Percentiles rank a stretch among this genome's conserved stretches.
These are phyloP conservation scores for Isatis lusitanica DNA, from an alignment of 441 rosid genomes.

Conservation along the genomic window DNA sequence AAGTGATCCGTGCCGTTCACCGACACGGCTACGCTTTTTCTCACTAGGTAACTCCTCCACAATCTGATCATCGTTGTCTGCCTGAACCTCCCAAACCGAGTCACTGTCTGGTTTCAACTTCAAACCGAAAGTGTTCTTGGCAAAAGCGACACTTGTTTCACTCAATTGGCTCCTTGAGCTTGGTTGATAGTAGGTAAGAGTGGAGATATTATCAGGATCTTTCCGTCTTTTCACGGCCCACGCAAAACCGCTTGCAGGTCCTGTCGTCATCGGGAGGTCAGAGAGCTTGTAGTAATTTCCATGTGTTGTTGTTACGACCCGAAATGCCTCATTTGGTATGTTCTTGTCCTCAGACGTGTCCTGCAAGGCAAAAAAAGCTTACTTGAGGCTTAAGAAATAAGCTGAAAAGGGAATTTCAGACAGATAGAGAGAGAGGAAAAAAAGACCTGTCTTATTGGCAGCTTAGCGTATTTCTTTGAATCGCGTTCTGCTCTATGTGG, in stretches of 20 bases:
- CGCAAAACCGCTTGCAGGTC: conserved; percentile 64
- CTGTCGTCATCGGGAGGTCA: conserved; percentile 49
- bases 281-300: conserved; percentile 33
- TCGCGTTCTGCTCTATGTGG: conserved; percentile 44
- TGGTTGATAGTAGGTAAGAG: conserved; percentile 55
- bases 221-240: conserved; percentile 63
- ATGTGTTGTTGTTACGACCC: conserved; percentile 36
- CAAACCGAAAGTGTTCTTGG: conserved; percentile 38
- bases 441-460: conserved; percentile 47
- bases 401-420: conserved; percentile 8
- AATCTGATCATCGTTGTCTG: conserved; percentile 14
- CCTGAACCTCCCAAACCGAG: conserved; percentile 21
- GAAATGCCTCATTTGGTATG: conserved; percentile 40
- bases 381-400: conserved; percentile 9
- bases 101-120: conserved; percentile 29
- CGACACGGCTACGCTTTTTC: conserved; percentile 23
- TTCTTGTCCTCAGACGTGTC: conserved; percentile 22
- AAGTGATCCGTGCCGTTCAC: conserved; percentile 30
- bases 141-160: conserved; percentile 49
- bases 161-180: conserved; percentile 55
- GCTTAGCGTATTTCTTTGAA: conserved; percentile 36
- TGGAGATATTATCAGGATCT: conserved; percentile 48
- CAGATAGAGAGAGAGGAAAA: background rate
- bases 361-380: conserved; percentile 5
- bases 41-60: conserved; percentile 29